A percentile compares a stretch with the other conserved stretches of the same genome.
These are phyloP conservation scores for Calonectria ilicicola DNA, from an alignment of 2,329 filamentous ascomycete genomes.

Conservation along the genomic window DNA sequence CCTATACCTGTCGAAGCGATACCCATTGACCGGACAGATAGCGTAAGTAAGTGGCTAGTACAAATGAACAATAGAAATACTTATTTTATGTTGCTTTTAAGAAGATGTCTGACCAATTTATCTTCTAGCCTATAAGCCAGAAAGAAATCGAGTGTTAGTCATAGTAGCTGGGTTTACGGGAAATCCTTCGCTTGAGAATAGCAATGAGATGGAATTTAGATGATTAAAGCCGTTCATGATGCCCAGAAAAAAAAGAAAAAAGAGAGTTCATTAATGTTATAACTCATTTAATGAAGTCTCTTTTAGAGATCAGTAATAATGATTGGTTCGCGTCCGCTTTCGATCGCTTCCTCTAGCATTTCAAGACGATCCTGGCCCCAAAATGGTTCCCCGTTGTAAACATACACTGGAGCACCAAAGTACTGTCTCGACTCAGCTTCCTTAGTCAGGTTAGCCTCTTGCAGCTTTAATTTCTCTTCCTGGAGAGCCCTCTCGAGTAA, in stretches of 20 bases:
- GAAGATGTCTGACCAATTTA: too few species aligned
- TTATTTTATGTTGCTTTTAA: neutral
- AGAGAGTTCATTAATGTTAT: too few species aligned
- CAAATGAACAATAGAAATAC: neutral
- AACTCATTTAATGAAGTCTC: too few species aligned
- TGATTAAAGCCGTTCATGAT: too few species aligned
- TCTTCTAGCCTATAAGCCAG: too few species aligned
- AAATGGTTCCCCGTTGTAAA: neutral
- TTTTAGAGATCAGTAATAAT: neutral
- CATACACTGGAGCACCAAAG: neutral
- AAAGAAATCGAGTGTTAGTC: too few species aligned
- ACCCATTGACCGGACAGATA: neutral
- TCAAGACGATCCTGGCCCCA: neutral
- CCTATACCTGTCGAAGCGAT: conserved; percentile 24
- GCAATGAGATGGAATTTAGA: too few species aligned
- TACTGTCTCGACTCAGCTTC: neutral
- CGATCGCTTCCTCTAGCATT: neutral
- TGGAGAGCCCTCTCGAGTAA: neutral
- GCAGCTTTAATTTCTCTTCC: neutral
- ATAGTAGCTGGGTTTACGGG: too few species aligned
- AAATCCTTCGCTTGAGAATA: too few species aligned
- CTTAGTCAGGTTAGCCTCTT: neutral
- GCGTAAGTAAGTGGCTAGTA: too few species aligned
- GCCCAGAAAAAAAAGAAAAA: too few species aligned
- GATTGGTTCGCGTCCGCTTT: neutral